These are phyloP conservation scores for Guillardia theta DNA, from an alignment of 78 protist genomes.

Conservation along the genomic window DNA sequence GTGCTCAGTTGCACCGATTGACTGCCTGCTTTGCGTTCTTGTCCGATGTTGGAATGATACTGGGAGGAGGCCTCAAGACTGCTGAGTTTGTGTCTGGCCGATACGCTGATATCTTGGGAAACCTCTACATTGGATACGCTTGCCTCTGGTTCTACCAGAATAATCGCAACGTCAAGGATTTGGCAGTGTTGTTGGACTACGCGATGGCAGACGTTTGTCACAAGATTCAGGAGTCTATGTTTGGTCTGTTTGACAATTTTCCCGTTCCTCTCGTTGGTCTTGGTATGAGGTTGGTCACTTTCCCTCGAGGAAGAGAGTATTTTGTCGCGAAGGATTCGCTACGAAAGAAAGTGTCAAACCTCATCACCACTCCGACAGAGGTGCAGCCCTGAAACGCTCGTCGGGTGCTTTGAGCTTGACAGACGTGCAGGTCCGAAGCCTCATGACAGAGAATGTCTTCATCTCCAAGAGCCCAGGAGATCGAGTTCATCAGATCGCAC, in stretches of 20 bases:
- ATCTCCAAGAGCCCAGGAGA: neutral
- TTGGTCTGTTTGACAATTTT: neutral
- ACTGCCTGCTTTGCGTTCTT: slow-evolving; percentile 41
- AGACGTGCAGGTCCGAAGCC: neutral
- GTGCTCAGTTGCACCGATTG: slow-evolving; percentile 50
- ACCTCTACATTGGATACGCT: slow-evolving; percentile 57
- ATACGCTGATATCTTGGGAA: slow-evolving; percentile 46
- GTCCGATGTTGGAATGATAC: slow-evolving; percentile 46
- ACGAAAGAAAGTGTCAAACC: neutral
- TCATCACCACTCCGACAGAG: slow-evolving; percentile 34
- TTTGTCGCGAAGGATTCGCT: neutral
- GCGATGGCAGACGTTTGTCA: neutral
- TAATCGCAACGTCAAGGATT: neutral
- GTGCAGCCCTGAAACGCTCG: too few species aligned
- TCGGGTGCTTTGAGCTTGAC: too few species aligned
- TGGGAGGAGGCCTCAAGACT: slow-evolving; percentile 57
- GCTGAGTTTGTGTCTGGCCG: slow-evolving; percentile 56
- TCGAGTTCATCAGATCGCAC: slow-evolving; percentile 20
- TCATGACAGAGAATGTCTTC: slow-evolving; percentile 35
- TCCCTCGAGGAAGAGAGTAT: slow-evolving; percentile 52
- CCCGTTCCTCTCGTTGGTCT: slow-evolving; percentile 42
- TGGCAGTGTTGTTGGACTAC: neutral
- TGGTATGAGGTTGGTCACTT: slow-evolving; percentile 36
- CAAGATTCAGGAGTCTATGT: neutral
- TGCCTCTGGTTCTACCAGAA: slow-evolving; percentile 50